Conservation (phyloP, 176 grass and related monocot species). For the Cenchrus purpureus region DNA sequence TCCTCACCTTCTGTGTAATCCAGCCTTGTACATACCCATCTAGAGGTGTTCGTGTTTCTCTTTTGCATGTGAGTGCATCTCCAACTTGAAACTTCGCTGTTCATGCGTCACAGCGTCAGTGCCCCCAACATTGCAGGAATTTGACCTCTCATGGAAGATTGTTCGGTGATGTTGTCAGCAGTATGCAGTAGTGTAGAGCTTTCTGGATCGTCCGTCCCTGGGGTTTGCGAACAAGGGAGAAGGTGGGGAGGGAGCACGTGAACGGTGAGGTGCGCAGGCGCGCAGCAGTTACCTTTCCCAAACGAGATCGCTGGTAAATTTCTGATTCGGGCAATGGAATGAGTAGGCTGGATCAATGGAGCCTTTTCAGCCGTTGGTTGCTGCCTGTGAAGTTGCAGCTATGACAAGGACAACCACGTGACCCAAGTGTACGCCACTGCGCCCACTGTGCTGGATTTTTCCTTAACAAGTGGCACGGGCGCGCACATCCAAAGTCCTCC, state of each 20-base stretch:
- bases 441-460: background rate
- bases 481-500: background rate
- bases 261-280: background rate
- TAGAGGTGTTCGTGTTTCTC: background rate
- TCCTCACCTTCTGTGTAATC: background rate
- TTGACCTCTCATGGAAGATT: background rate
- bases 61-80: background rate
- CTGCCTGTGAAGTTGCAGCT: background rate
- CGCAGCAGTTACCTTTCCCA: background rate
- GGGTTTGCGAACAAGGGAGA: background rate
- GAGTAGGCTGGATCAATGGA: background rate
- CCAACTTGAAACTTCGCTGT: background rate
- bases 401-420: constrained; percentile 18
- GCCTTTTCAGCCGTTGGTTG: constrained; percentile 18
- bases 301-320: background rate
- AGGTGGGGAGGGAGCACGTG: background rate
- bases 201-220: background rate
- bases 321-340: background rate
- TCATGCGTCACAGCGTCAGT: background rate
- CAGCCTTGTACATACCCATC: constrained; percentile 27
- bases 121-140: background rate
- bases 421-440: background rate
- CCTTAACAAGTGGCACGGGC: background rate
- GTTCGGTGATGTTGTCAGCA: background rate
- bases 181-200: background rate